phyloP scores from a whole-genome alignment of 78 protist species.

The Pigoraptor vietnamica region DNA sequence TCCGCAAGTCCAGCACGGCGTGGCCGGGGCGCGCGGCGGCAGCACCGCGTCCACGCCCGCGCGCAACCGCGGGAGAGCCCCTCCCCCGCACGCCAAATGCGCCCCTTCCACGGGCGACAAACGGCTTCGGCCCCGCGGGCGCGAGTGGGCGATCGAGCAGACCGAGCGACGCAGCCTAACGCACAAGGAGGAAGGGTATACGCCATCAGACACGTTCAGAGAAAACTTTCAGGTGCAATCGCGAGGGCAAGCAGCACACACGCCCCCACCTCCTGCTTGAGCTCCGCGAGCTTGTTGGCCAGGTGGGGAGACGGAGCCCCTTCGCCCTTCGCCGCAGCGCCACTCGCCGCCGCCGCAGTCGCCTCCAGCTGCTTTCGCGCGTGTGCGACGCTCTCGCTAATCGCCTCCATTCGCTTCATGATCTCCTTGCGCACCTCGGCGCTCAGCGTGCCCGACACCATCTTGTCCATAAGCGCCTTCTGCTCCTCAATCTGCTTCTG shows the following conservation, averaged over 20 bases:
- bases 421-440: not conserved
- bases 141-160: not conserved
- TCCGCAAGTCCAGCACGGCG: not conserved
- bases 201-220: not conserved
- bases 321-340: not conserved
- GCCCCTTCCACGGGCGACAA: not conserved
- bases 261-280: not conserved
- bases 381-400: not conserved
- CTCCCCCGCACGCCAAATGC: not conserved
- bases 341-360: not conserved
- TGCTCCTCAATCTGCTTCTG: slow-evolving; percentile 3
- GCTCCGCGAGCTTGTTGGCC: not conserved
- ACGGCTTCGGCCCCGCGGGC: not conserved
- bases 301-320: not conserved
- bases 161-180: not conserved
- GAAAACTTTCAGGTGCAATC: too few relatives aligned
- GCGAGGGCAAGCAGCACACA: too few relatives aligned
- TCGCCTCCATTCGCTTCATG: not conserved
- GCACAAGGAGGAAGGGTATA: not conserved
- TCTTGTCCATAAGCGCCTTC: not conserved
- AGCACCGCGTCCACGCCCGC: not conserved
- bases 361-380: not conserved
- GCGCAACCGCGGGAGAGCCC: not conserved
- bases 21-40: not conserved
- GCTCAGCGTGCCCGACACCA: not conserved